phyloP scores from a whole-genome alignment of 2,329 filamentous ascomycete genomes.

The Neofusicoccum cordaticola region DNA sequence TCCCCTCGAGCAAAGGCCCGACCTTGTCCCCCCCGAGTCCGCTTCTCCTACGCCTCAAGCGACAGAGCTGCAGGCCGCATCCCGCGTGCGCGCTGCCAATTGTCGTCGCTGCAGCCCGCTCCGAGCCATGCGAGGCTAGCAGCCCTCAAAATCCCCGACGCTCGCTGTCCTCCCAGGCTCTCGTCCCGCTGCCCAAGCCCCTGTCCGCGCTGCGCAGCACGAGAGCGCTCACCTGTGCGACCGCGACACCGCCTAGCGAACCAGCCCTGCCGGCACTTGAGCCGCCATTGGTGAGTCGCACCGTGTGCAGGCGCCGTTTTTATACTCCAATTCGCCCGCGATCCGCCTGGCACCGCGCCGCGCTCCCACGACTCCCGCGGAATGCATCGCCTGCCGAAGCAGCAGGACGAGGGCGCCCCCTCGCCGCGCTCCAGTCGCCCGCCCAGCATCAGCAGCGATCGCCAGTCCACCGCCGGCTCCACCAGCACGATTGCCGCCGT shows the following conservation, averaged over 20 bases:
- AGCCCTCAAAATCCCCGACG: background rate
- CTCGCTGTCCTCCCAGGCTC: background rate
- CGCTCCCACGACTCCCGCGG: background rate
- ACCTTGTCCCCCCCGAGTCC: constrained; percentile 9
- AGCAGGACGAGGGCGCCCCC: constrained; percentile 12
- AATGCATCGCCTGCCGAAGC: constrained; percentile 11
- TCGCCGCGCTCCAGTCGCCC: constrained; percentile 38
- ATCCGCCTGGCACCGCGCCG: background rate
- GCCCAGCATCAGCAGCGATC: constrained; percentile 67
- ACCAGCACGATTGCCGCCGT: constrained; percentile 53
- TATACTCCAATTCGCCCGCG: background rate
- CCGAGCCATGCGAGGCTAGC: constrained; percentile 2
- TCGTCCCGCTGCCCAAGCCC: background rate
- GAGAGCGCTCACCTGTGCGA: background rate
- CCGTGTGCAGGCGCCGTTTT: background rate
- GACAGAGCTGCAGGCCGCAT: background rate
- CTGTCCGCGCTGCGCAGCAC: background rate
- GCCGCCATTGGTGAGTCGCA: constrained; percentile 8
- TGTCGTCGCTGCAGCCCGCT: background rate
- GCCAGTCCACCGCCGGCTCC: constrained; percentile 54
- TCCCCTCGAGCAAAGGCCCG: constrained; percentile 12
- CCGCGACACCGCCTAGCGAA: background rate
- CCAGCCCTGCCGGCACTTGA: constrained; percentile 5
- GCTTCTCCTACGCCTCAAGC: background rate
- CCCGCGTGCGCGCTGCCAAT: background rate